A percentile compares a stretch with the other conserved stretches of the same genome.
phyloP scores from a whole-genome alignment of 129 eudicot genomes.

The Oenanthe sinensis region DNA sequence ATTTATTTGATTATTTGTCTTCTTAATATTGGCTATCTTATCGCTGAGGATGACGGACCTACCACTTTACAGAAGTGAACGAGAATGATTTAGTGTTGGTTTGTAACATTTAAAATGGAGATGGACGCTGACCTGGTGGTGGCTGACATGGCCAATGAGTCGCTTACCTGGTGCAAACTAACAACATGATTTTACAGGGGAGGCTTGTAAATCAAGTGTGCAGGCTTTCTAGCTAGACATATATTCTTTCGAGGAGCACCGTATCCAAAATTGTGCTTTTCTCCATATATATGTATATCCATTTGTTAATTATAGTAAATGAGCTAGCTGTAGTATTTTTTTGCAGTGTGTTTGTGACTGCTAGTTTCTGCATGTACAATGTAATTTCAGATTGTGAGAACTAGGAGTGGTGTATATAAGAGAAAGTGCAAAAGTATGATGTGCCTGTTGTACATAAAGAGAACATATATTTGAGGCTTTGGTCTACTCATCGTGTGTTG shows the following conservation, averaged over 20 bases:
- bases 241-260: conserved; percentile 50
- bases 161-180: conserved; percentile 4
- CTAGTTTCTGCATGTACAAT: conserved; percentile 30
- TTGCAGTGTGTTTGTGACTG: conserved; percentile 2
- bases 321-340: conserved; percentile 21
- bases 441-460: conserved; percentile 50
- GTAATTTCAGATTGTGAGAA: conserved; percentile 18
- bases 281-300: conserved; percentile 33
- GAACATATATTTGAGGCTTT: conserved; percentile 11
- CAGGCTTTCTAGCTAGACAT: conserved; percentile 22
- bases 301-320: conserved; percentile 37
- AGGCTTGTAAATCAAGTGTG: background rate
- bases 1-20: background rate
- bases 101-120: background rate
- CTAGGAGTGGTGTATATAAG: conserved; percentile 23
- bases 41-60: background rate
- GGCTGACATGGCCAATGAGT: conserved; percentile 14
- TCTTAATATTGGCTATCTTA: background rate
- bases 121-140: conserved; percentile 17
- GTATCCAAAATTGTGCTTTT: conserved; percentile 27
- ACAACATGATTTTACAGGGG: background rate
- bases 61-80: background rate
- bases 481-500: background rate
- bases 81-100: conserved; percentile 1
- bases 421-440: conserved; percentile 32